phyloP scores from a whole-genome alignment of 2,329 filamentous ascomycete species.

The Harringtonia lauricola region DNA sequence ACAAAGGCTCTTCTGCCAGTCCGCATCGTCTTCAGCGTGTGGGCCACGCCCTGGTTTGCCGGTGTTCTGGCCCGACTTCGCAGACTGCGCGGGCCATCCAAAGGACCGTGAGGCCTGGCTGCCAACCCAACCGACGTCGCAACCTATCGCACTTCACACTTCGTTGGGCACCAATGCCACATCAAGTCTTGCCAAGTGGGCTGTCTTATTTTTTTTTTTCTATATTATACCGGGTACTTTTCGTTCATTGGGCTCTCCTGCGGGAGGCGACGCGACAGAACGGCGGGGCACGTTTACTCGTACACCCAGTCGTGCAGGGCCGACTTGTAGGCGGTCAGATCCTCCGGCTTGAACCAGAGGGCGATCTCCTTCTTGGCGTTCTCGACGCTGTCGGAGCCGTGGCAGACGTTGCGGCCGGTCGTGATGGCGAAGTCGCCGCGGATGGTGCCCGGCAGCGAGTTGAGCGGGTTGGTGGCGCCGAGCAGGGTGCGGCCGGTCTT shows the following conservation, averaged over 20 bases:
- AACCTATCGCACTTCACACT: too few relatives aligned
- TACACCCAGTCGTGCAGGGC: conserved; percentile 90
- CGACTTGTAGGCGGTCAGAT: conserved; percentile 76
- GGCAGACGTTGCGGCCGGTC: conserved; percentile 97
- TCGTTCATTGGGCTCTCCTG: too few relatives aligned
- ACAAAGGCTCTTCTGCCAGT: conserved; percentile 77
- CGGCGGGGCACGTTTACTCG: conserved; percentile 39
- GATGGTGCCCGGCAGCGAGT: conserved; percentile 93
- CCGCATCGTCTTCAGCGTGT: conserved; percentile 67
- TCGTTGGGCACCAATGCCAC: too few relatives aligned
- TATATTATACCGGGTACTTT: too few relatives aligned
- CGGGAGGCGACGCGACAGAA: too few relatives aligned
- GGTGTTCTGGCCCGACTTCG: conserved; percentile 41
- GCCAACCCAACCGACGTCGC: too few relatives aligned
- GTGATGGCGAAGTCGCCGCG: conserved; percentile 81
- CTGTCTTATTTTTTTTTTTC: too few relatives aligned
- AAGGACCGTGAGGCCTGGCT: neutral
- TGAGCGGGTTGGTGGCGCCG: conserved; percentile 97
- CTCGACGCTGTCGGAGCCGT: conserved; percentile 98
- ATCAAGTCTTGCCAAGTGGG: too few relatives aligned
- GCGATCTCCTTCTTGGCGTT: conserved; percentile 99
- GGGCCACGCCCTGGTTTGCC: conserved; percentile 90
- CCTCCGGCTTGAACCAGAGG: conserved; percentile 90
- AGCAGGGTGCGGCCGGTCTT: conserved; percentile 95
- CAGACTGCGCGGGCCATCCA: neutral